phyloP scores from a whole-genome alignment of 805 yeast genomes.

The Brettanomyces nanus region DNA sequence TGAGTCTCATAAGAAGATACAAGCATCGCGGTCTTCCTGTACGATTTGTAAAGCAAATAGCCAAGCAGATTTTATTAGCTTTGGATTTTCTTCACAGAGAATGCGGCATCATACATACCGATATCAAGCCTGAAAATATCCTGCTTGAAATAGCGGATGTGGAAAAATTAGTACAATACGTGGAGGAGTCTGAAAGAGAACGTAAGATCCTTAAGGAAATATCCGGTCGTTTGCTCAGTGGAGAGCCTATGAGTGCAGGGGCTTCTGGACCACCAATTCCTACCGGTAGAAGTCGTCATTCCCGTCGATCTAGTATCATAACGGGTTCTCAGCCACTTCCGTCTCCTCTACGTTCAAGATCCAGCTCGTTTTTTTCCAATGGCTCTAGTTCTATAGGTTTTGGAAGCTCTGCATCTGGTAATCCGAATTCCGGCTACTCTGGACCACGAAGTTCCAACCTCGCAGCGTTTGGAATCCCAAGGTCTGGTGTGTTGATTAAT shows the following conservation, averaged over 20 bases:
- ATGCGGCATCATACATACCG: conserved; percentile 68
- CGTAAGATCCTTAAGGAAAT: conserved; percentile 4
- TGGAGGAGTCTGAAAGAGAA: conserved; percentile 18
- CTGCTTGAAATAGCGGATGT: conserved; percentile 47
- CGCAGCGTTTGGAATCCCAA: background rate
- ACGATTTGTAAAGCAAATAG: conserved; percentile 44
- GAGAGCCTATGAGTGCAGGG: background rate
- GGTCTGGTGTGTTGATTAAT: background rate
- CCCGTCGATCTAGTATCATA: conserved; percentile 54
- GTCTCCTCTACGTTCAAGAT: conserved; percentile 63
- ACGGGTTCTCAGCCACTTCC: conserved; percentile 93
- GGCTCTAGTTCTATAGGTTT: background rate
- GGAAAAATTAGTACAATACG: conserved; percentile 37
- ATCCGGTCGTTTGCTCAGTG: conserved; percentile 6
- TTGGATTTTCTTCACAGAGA: conserved; percentile 50
- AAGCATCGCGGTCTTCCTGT: conserved; percentile 49
- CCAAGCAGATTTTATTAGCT: conserved; percentile 46
- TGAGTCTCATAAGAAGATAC: conserved; percentile 42
- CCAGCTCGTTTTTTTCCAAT: conserved; percentile 21
- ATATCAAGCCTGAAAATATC: conserved; percentile 69
- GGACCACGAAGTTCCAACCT: background rate
- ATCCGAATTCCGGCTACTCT: background rate
- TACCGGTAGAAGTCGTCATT: conserved; percentile 9
- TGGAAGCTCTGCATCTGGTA: background rate
- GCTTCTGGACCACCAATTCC: background rate